phyloP scores from a whole-genome alignment of 1,284 basidiomycete species.

The Tilletia indica region DNA sequence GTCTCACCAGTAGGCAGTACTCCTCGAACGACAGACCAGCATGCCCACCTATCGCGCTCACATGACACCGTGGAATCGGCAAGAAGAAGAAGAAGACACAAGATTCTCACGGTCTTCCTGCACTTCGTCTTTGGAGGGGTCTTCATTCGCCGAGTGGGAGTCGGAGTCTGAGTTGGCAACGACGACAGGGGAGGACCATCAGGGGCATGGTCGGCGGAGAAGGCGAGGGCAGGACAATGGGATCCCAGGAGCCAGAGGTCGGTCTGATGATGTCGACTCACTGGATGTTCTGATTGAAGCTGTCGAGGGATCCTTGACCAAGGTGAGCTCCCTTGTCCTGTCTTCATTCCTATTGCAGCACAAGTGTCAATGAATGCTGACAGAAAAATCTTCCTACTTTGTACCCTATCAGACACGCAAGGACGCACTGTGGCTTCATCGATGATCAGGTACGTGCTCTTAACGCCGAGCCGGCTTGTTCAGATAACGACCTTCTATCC shows the following conservation, averaged over 20 bases:
- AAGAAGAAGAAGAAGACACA: conserved; percentile 10
- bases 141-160: too few species aligned
- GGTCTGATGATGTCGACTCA: background rate
- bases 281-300: conserved; percentile 31
- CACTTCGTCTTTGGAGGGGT: too few species aligned
- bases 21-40: conserved; percentile 26
- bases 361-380: background rate
- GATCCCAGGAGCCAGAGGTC: conserved; percentile 29
- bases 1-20: conserved; percentile 27
- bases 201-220: too few species aligned
- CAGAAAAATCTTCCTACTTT: background rate
- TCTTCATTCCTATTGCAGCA: background rate
- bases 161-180: too few species aligned
- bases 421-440: conserved; percentile 42
- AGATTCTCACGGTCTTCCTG: too few species aligned
- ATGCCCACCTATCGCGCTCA: conserved; percentile 28
- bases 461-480: conserved; percentile 25
- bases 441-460: conserved; percentile 41
- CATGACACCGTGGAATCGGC: conserved; percentile 26
- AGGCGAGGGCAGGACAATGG: conserved; percentile 28
- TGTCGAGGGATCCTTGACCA: conserved; percentile 39
- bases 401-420: conserved; percentile 32
- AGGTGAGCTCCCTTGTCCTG: too few species aligned
- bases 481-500: too few species aligned
- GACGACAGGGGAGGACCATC: too few species aligned